Base-by-base conservation (phyloP, 129 eudicot genomes). In the Heracleum sosnowskyi region DNA sequence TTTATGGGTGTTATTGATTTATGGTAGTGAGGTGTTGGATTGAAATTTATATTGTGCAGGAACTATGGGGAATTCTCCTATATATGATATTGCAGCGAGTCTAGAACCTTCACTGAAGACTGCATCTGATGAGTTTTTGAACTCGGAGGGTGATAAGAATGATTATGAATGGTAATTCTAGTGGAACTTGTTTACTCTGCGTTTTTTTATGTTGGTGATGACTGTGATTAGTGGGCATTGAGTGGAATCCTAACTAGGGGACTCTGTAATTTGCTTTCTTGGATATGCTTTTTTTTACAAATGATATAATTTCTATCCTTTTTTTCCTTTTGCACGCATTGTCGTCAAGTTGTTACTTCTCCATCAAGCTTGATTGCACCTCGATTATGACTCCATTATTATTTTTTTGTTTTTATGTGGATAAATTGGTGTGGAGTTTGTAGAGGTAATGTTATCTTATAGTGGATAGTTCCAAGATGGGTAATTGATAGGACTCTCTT, bases 101-200 rank as follows among this genome's bases (percentile, higher is more conserved):
- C 86, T 86, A 63, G 84, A 75, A 22, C 87, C 86, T 69, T 84
- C 79, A 17, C 80, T 96, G 73, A 95, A 88, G 82, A 86, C 91
- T 17, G 94, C 86, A 13, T 83, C 94, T 39, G 98, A 95, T 82
- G 98, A 95, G 40, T 95, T 95, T 63, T 91, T 95, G n/a, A 92
- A 88, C 76, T 88, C 96, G n/a, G 97, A 95, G 68, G 86, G 85
- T 55, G 98, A 95, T 80, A 95, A 95, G 85, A 95, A 91, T 85
- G 98, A 95, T 85, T 95, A 95, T 82, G 98, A 95, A 28, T 95
- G 98, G 98, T 95, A 91, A 89, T 39, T 45, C 60, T 41, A 2
- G 36, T 72, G 5, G 76, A 24, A 74, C 20, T 47, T 35, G 72
- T 42, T 55, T 17, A 45, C 45, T 17, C 15, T 46, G 42, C 29